Base-by-base conservation (phyloP, 192 early-diverging fungal species). In the Jimgerdemannia lactiflua region DNA sequence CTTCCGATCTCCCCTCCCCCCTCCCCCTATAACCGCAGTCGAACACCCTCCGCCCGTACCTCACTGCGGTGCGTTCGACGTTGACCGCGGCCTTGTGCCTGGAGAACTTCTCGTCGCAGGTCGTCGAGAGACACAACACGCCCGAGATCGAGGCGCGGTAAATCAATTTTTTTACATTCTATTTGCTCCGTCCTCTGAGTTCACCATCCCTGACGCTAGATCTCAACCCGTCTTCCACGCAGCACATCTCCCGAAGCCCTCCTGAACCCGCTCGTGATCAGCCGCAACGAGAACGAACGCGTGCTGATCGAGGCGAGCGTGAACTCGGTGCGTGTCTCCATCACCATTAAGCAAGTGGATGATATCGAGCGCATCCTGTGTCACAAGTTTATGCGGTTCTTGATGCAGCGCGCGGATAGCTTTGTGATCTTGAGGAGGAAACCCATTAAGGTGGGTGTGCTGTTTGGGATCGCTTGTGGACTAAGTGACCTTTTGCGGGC, bases 331-430 rank as follows among this genome's bases (percentile, higher is more conserved):
- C 95, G 97, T 69, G 85, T 99, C 72, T 93, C 91, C 78, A 99
- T 99, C 76, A 92, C 93, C 40, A 96, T 99, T 80, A 99, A 99
- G 82, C 96, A 99, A 85, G 95, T 96, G 3, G 96, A 99, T 84
- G 97, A 99, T 67, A 94, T 97, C 70, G 97, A 99, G 79, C 85
- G 92, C 19, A 95, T 99, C 72, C 75, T 99, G 74, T 94, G 93
- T 69, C 96, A 98, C 87, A 95, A 97, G 81, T 97, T 99, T 74
- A 96, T 96, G n/a, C 90, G 97, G 64, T 99, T 99, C 86, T 81
- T 99, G 85, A 99, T 94, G 92, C 88, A 95, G 89, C 90, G 97
- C 65, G 97, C 97, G 19, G 97, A 99, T 78, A 95, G 86, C 86
- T 99, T 99, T 89, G 87, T 96, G 43, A 94, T 99, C 76, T 85